phyloP scores from a whole-genome alignment of 371 early-diverging fungal genomes.

The Furculomyces boomerangus region DNA sequence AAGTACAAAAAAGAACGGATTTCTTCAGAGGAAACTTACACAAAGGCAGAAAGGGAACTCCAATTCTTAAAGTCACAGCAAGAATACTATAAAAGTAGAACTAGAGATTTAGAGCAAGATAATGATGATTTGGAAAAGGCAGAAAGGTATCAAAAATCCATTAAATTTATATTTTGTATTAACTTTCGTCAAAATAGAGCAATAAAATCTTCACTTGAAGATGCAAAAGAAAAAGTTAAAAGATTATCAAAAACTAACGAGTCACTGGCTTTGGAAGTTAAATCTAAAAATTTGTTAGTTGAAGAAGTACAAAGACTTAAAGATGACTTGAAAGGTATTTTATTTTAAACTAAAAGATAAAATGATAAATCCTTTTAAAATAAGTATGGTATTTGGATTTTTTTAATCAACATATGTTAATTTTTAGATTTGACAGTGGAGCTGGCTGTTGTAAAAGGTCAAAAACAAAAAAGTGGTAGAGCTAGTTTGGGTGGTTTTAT shows the following conservation, averaged over 20 bases:
- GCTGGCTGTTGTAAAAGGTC: background rate
- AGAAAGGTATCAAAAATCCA: constrained; percentile 20
- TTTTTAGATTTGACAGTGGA: background rate
- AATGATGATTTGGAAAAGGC: constrained; percentile 60
- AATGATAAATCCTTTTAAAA: background rate
- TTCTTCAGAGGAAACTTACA: constrained; percentile 40
- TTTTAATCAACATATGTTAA: background rate
- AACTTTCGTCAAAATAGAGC: constrained; percentile 16
- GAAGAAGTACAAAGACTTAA: constrained; percentile 61
- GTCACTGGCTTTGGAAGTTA: constrained; percentile 44
- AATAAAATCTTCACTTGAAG: constrained; percentile 44
- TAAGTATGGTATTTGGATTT: background rate
- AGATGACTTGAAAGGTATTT: constrained; percentile 40
- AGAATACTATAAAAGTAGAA: constrained; percentile 48
- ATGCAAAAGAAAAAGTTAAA: constrained; percentile 48
- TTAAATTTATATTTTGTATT: constrained; percentile 11
- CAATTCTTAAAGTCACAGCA: constrained; percentile 50
- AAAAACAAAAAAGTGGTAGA: background rate
- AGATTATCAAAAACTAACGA: constrained; percentile 48
- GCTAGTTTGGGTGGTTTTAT: constrained; percentile 1
- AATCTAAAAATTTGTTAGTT: constrained; percentile 39
- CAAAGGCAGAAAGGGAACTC: constrained; percentile 54
- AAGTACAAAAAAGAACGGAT: constrained; percentile 32
- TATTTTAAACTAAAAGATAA: constrained; percentile 15
- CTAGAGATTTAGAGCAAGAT: constrained; percentile 54